phyloP scores from a whole-genome alignment of 75 land plant species.

The Pinus albicaulis region DNA sequence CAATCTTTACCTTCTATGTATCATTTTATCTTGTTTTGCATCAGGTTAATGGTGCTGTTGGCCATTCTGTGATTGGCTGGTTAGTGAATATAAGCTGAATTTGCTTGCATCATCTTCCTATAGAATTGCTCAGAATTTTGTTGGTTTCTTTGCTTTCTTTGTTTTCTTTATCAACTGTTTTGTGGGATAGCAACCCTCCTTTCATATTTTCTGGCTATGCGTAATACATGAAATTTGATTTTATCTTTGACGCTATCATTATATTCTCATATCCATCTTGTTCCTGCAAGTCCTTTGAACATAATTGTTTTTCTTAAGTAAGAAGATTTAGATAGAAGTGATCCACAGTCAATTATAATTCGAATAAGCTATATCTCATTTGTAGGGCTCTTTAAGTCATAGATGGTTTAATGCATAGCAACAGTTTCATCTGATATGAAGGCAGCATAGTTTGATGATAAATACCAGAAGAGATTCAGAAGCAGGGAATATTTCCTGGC shows the following conservation, averaged over 20 bases:
- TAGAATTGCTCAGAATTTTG: background rate
- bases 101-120: background rate
- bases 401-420: background rate
- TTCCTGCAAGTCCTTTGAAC: background rate
- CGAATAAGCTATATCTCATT: background rate
- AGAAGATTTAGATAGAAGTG: background rate
- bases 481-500: background rate
- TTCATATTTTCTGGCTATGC: background rate
- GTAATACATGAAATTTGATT: background rate
- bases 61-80: background rate
- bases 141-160: background rate
- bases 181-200: background rate
- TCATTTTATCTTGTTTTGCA: background rate
- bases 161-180: background rate
- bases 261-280: background rate
- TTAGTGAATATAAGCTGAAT: background rate
- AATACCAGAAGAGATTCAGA: background rate
- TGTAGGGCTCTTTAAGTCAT: background rate
- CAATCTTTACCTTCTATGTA: background rate
- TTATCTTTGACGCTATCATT: background rate
- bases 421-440: background rate
- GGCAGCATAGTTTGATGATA: no score
- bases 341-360: background rate
- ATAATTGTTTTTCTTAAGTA: background rate
- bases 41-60: background rate